Percentiles rank a stretch among this genome's conserved stretches.
These are phyloP conservation scores for Ophiostoma australiae DNA, from an alignment of 2,329 filamentous ascomycete genomes.

Conservation along the genomic window DNA sequence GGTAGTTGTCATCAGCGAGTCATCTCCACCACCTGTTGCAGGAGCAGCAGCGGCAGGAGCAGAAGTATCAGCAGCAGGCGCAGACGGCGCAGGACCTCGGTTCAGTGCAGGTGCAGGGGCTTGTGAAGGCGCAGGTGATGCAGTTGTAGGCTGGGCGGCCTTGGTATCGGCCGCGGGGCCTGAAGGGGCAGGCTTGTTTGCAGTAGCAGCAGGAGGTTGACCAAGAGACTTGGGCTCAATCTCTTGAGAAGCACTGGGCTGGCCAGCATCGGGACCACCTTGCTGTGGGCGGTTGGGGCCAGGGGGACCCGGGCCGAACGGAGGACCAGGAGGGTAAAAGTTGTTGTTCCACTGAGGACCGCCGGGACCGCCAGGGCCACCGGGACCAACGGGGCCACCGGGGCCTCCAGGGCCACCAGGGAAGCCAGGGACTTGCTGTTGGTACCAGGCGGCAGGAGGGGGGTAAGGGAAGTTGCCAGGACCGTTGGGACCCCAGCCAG, in stretches of 20 bases:
- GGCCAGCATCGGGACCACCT: conserved; percentile 8
- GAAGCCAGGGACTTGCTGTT: conserved; percentile 64
- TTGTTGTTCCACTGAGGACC: conserved; percentile 51
- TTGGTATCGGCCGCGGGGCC: conserved; percentile 31
- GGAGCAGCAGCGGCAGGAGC: neutral
- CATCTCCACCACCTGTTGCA: conserved; percentile 31
- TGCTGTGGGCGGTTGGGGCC: neutral
- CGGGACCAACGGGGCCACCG: conserved; percentile 6
- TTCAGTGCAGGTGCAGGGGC: neutral
- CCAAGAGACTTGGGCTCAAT: conserved; percentile 52
- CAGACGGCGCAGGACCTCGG: neutral
- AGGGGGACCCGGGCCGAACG: neutral
- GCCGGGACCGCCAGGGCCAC: conserved; percentile 8
- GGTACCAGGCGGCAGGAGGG: conserved; percentile 72
- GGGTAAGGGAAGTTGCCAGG: conserved; percentile 62
- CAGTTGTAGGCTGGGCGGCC: neutral
- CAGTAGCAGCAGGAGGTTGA: conserved; percentile 34
- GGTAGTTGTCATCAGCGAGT: conserved; percentile 60
- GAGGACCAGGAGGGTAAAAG: conserved; percentile 44
- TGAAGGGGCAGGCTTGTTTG: conserved; percentile 37
- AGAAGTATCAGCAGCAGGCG: neutral
- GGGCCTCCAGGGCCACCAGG: conserved; percentile 42
- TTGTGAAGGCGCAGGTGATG: neutral
- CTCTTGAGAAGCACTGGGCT: conserved; percentile 40
- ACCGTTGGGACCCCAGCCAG: conserved; percentile 33